Conservation (phyloP, 78 protist genomes). For the Neovahlkampfia damariscottae region DNA sequence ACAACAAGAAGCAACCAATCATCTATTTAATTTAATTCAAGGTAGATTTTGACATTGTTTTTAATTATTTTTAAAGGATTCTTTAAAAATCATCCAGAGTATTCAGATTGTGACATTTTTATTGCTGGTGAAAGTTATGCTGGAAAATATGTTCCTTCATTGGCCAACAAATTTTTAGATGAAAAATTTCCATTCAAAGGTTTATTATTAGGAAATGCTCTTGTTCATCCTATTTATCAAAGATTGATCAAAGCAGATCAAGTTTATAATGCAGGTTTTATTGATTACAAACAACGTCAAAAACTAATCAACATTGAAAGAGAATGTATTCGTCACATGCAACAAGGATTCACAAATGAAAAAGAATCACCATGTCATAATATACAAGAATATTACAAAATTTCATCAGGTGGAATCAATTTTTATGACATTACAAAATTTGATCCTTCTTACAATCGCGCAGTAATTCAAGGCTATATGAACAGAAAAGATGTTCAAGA, state of each 20-base stretch:
- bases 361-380: background rate
- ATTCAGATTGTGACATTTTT: background rate
- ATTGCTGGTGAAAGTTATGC: background rate
- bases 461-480: background rate
- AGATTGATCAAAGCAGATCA: background rate
- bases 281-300: background rate
- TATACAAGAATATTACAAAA: no score
- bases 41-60: background rate
- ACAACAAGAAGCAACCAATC: no score
- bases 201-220: background rate
- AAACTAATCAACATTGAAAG: background rate
- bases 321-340: background rate
- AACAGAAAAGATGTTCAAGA: background rate
- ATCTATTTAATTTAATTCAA: background rate
- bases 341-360: background rate
- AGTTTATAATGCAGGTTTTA: background rate
- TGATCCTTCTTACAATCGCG: background rate
- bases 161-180: background rate
- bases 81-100: background rate
- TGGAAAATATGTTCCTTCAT: background rate
- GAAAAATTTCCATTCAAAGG: background rate
- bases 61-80: background rate
- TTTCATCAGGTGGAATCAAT: background rate
- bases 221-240: background rate
- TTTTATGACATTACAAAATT: background rate